These are phyloP conservation scores for Trichomonascaceae sp. DNA, from an alignment of 1,139 yeast species.

Conservation along the genomic window DNA sequence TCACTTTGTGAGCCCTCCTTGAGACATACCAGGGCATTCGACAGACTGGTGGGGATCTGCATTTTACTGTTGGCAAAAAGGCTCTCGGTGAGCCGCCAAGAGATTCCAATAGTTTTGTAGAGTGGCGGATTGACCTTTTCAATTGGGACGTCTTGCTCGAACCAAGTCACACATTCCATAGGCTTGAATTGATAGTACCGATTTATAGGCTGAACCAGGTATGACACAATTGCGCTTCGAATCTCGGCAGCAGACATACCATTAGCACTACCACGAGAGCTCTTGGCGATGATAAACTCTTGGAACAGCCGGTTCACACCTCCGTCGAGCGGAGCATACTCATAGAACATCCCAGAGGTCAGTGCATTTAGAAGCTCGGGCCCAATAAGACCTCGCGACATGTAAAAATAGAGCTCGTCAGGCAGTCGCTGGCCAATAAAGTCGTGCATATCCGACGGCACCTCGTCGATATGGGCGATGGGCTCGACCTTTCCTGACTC, in stretches of 20 bases:
- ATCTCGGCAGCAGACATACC: slow-evolving; percentile 32
- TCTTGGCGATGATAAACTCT: slow-evolving; percentile 34
- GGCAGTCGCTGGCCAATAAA: slow-evolving; percentile 79
- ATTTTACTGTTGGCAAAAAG: neutral
- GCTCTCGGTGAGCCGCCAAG: slow-evolving; percentile 2
- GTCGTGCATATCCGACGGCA: slow-evolving; percentile 74
- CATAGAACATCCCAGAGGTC: slow-evolving; percentile 48
- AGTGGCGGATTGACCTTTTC: slow-evolving; percentile 14
- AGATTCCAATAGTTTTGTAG: slow-evolving; percentile 5
- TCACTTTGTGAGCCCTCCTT: slow-evolving; percentile 4
- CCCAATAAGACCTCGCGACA: slow-evolving; percentile 63
- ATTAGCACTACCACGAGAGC: too few species aligned
- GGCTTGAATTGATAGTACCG: slow-evolving; percentile 78
- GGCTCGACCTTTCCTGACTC: slow-evolving; percentile 58
- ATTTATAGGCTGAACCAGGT: slow-evolving; percentile 60
- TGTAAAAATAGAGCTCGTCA: slow-evolving; percentile 72
- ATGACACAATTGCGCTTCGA: slow-evolving; percentile 50
- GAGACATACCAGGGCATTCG: slow-evolving; percentile 1
- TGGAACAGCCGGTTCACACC: slow-evolving; percentile 46
- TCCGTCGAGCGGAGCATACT: slow-evolving; percentile 63
- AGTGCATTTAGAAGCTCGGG: slow-evolving; percentile 56
- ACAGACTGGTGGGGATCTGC: neutral
- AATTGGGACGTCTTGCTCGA: slow-evolving; percentile 40
- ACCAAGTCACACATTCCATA: slow-evolving; percentile 21
- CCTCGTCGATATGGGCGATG: slow-evolving; percentile 21